phyloP scores from a whole-genome alignment of 2,329 filamentous ascomycete species.

The Fusarium cyanostomum region DNA sequence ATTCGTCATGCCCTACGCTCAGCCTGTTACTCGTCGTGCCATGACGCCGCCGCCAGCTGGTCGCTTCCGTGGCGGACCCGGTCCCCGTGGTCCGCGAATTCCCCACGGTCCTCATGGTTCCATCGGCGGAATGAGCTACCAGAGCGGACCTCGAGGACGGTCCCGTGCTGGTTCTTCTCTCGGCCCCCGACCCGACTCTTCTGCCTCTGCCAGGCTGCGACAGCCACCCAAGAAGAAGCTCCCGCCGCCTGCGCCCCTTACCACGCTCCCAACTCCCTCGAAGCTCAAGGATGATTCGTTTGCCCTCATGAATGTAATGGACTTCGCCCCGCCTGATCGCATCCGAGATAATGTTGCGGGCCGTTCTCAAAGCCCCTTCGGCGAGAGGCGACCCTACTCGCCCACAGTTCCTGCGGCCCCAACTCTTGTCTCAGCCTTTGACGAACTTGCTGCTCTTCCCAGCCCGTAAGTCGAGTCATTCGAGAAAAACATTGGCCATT shows the following conservation, averaged over 20 bases:
- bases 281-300: slow-evolving; percentile 86
- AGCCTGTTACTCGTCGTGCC: slow-evolving; percentile 86
- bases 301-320: slow-evolving; percentile 72
- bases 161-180: slow-evolving; percentile 61
- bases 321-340: slow-evolving; percentile 84
- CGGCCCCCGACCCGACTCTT: slow-evolving; percentile 70
- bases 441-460: slow-evolving; percentile 84
- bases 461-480: slow-evolving; percentile 77
- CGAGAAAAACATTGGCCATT: background rate
- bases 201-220: slow-evolving; percentile 61
- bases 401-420: slow-evolving; percentile 77
- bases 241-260: slow-evolving; percentile 78
- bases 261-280: slow-evolving; percentile 83
- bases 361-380: slow-evolving; percentile 69
- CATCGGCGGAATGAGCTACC: slow-evolving; percentile 58
- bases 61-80: slow-evolving; percentile 53
- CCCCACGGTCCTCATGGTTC: slow-evolving; percentile 59
- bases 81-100: slow-evolving; percentile 39
- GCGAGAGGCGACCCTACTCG: slow-evolving; percentile 76
- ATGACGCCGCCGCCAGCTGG: slow-evolving; percentile 90
- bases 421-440: slow-evolving; percentile 85
- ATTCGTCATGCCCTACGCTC: slow-evolving; percentile 83
- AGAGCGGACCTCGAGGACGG: slow-evolving; percentile 61
- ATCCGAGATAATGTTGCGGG: slow-evolving; percentile 76
- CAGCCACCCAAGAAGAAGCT: slow-evolving; percentile 56